These are phyloP conservation scores for Linum tenue DNA, from an alignment of 345 rosid species.

Conservation along the genomic window DNA sequence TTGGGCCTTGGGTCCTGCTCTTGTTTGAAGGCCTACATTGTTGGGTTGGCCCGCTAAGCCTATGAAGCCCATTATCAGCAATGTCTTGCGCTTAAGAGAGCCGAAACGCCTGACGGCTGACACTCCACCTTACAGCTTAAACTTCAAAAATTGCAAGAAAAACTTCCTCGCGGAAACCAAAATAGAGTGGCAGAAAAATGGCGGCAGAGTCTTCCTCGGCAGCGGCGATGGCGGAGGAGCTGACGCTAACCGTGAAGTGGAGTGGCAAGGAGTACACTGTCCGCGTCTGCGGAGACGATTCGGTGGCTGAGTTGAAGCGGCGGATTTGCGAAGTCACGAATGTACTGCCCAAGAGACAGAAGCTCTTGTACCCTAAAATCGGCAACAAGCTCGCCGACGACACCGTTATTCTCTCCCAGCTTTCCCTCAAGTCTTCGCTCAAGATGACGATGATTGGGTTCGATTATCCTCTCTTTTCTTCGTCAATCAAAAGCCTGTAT, in stretches of 20 bases:
- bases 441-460: constrained; percentile 99
- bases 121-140: no score
- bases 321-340: constrained; percentile 73
- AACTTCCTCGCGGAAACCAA: no score
- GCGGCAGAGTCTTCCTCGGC: constrained; percentile 12
- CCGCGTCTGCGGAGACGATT: constrained; percentile 79
- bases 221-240: constrained; percentile 56
- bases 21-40: no score
- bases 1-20: no score
- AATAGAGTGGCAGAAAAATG: background rate
- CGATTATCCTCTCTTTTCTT: background rate
- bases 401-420: constrained; percentile 51
- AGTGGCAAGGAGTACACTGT: constrained; percentile 83
- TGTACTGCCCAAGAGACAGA: constrained; percentile 86
- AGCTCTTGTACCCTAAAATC: constrained; percentile 88
- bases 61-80: no score
- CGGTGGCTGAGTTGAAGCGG: constrained; percentile 85
- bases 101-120: no score
- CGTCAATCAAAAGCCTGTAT: no score
- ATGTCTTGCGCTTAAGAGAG: no score
- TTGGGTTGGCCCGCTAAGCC: no score
- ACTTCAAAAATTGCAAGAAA: no score
- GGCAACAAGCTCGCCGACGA: constrained; percentile 82
- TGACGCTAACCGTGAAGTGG: constrained; percentile 78
- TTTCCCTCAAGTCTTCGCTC: constrained; percentile 73